Conservation (phyloP, 2,329 filamentous ascomycete genomes). For the Hypoxylon sp. region DNA sequence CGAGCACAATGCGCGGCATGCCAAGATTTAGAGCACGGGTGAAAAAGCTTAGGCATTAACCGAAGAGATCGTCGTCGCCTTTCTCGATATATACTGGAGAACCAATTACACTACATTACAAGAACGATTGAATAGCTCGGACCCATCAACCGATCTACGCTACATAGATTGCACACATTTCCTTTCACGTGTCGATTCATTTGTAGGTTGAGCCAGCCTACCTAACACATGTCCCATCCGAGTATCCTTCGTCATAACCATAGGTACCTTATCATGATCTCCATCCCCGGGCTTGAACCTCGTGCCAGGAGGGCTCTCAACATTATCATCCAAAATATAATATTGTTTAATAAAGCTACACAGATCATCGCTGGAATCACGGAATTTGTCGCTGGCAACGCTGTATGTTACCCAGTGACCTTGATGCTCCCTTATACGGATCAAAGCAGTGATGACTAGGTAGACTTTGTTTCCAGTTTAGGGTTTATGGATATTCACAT, state of each 20-base stretch:
- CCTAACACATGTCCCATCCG: too few species aligned
- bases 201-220: too few species aligned
- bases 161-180: too few species aligned
- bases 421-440: not conserved
- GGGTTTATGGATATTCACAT: slow-evolving; percentile 56
- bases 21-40: slow-evolving; percentile 8
- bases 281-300: slow-evolving; percentile 21
- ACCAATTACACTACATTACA: not conserved
- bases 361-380: slow-evolving; percentile 26
- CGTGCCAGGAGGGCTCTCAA: slow-evolving; percentile 21
- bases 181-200: too few species aligned
- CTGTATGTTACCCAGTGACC: slow-evolving; percentile 37
- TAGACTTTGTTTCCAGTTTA: slow-evolving; percentile 46
- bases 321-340: slow-evolving; percentile 21
- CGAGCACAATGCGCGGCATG: slow-evolving; percentile 22
- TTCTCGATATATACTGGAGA: not conserved
- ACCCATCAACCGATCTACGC: not conserved
- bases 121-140: not conserved
- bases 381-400: slow-evolving; percentile 41
- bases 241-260: slow-evolving; percentile 28
- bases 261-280: slow-evolving; percentile 33
- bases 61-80: not conserved
- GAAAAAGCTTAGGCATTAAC: slow-evolving; percentile 13
- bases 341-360: slow-evolving; percentile 26
- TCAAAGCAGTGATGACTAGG: slow-evolving; percentile 22